Evolutionary conservation across 164 flowering plant species (phyloP), one percentile per base, ranked within the genome.

Genomic region (Kalanchoe fedtschenkoi): DNA sequence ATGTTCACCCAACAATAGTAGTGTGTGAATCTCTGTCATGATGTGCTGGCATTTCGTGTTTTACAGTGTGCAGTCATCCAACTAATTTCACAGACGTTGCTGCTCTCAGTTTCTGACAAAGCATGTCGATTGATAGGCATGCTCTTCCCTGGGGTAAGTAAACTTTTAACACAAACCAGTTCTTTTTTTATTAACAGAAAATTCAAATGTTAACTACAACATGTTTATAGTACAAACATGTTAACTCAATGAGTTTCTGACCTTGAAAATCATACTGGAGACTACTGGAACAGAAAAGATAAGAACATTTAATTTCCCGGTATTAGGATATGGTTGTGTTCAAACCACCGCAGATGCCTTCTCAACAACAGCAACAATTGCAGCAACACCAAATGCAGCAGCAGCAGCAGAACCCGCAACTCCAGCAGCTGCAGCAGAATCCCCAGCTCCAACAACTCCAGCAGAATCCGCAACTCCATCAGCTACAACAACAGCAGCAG

Each of bases 111-210:
- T 62, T 88, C 96, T 46, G 96, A 93, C 74, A 93, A 90, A 74
- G 92, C 96, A 34, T 82, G 90, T 74, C 95, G 96, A 64, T 76
- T 93, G 78, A 93, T 93, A 51, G 99, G 99, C 70, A 93, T 90
- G 97, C 96, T 93, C 72, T 93, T 93, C 56, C 97, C 97, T 43
- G 99, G 97, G 89, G 99, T 93, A 70, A 85, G 81, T 24, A 51
- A 51, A 26, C 56, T 51, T n/a, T 24, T 3, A 24, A 13, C 32
- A 26, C 8, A 13, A 21, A 19, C 8, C 29, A 21, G 43, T 60
- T 57, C 24, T 21, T 5, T 15, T 42, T 42, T n/a, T 10, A 8
- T 59, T 24, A 38, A 19, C 46, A 42, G 46, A 19, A 42, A 42
- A 42, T 15, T 42, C 17, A 19, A 42, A 42, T 5, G n/a, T n/a